phyloP scores from a whole-genome alignment of 2,329 filamentous ascomycete species.

The Stylonectria norvegica region DNA sequence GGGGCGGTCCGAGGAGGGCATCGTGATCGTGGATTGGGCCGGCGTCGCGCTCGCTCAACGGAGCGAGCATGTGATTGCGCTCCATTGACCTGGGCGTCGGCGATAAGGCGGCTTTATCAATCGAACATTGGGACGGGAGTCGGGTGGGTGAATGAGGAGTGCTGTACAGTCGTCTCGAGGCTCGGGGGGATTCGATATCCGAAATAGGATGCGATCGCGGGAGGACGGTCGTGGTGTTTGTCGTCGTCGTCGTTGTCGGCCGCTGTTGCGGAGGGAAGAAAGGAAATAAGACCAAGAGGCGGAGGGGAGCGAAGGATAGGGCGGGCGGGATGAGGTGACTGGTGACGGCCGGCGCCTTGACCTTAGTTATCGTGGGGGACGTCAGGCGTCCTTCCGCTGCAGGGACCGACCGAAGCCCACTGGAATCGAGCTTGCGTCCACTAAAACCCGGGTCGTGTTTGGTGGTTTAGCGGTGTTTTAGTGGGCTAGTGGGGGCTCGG shows the following conservation, averaged over 20 bases:
- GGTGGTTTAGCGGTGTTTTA: constrained; percentile 8
- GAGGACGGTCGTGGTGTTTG: too few relatives aligned
- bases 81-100: constrained; percentile 34
- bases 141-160: too few relatives aligned
- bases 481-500: too few relatives aligned
- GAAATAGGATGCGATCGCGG: too few relatives aligned
- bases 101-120: constrained; percentile 29
- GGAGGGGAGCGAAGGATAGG: constrained; percentile 9
- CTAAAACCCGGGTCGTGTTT: constrained; percentile 23
- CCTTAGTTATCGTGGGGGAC: constrained; percentile 22
- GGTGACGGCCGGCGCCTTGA: constrained; percentile 8
- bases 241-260: too few relatives aligned
- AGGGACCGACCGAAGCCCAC: constrained; percentile 29
- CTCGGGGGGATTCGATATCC: too few relatives aligned
- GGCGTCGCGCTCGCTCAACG: constrained; percentile 22
- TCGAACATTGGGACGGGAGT: constrained; percentile 20
- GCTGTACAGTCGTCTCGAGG: too few relatives aligned
- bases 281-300: neutral
- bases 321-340: constrained; percentile 11
- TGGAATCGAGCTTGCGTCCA: constrained; percentile 8
- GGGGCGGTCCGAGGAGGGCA: constrained; percentile 26
- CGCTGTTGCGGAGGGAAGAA: neutral
- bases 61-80: constrained; percentile 45
- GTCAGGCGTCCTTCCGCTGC: constrained; percentile 24
- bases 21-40: constrained; percentile 18